Base-by-base conservation (phyloP, 371 early-diverging fungal genomes). In the Mucor lusitanicus region DNA sequence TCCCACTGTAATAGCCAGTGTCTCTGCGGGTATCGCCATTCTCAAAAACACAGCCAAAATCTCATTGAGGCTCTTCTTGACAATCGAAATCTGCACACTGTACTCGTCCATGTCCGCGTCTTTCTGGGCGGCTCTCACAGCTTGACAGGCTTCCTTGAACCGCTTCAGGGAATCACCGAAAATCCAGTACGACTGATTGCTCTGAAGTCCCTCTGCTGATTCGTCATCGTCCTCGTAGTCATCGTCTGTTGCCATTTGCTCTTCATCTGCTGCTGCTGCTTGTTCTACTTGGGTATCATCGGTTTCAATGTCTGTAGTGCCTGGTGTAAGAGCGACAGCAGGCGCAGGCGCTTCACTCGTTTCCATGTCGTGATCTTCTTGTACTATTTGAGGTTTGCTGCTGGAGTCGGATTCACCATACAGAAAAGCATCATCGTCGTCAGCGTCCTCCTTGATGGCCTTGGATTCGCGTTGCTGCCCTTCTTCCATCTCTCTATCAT, bases 181-280 rank as follows among this genome's bases (percentile, higher is more conserved):
- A 11, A 82, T 76, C 79, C 79, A 78, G 63, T 79, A 79, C 2
- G 78, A 79, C 61, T 82, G 82, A 61, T 74, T 69, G 15, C 72
- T 69, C 53, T 77, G 79, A 19, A 69, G 42, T 0, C 63, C 68
- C 6, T 66, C 60, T 3, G 57, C 19, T 50, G 33, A 27, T 25
- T 64, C 64, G 11, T 25, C 58, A 19, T 57, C 64, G 9, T 64
- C 64, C 61, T 59, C 67, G 21, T 54, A 50, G 46, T 53, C 55
- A 27, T 35, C 56, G 35, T 44, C 46, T 3, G 53, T 46, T 1
- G 54, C 61, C 27, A 33, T 25, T 69, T 56, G 60, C 4, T 57
- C 40, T 32, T 55, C 37, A 23, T 23, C 40, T 6, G 23, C 21
- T 13, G 42, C 28, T 33, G 12, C 8, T 9, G 23, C 15, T 53